Percentiles rank a stretch among this genome's conserved stretches.
phyloP scores from a whole-genome alignment of 2,329 filamentous ascomycete genomes.

The Exophiala sideris region DNA sequence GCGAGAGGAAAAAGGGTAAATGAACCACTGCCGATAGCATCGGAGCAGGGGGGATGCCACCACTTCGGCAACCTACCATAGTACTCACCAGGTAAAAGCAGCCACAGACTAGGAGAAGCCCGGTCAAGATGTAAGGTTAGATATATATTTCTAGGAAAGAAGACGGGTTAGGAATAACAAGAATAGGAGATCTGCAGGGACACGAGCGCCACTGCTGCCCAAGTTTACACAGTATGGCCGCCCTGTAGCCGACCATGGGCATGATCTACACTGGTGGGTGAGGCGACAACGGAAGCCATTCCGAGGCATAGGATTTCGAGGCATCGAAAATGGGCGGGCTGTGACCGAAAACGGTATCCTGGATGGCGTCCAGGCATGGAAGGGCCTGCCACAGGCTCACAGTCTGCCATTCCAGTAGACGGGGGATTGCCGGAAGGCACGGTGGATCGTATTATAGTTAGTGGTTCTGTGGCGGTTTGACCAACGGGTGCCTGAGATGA shows the following conservation, averaged over 20 bases:
- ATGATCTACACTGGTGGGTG: slow-evolving; percentile 21
- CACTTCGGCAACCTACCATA: no score
- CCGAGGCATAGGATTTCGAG: slow-evolving; percentile 7
- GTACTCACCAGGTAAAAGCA: no score
- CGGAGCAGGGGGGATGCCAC: no score
- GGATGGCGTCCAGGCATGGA: not conserved
- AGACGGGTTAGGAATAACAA: no score
- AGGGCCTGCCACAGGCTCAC: not conserved
- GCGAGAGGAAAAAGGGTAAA: not conserved
- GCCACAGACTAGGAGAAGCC: no score
- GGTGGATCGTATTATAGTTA: no score
- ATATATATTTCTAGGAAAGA: no score
- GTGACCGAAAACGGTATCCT: not conserved
- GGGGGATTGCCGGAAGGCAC: not conserved
- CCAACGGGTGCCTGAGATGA: not conserved
- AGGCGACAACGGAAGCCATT: slow-evolving; percentile 16
- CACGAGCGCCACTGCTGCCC: slow-evolving; percentile 13
- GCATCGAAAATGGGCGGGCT: not conserved
- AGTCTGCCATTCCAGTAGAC: not conserved
- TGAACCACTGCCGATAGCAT: slow-evolving; percentile 8
- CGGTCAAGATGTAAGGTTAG: no score
- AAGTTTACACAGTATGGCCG: not conserved
- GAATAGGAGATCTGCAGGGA: no score
- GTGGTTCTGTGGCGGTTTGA: no score
- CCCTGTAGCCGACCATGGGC: slow-evolving; percentile 18